Percentiles rank a stretch among this genome's conserved stretches.
Evolutionary conservation across 2,329 filamentous ascomycete genomes (phyloP).

Genomic region (Xylaria sp.): DNA sequence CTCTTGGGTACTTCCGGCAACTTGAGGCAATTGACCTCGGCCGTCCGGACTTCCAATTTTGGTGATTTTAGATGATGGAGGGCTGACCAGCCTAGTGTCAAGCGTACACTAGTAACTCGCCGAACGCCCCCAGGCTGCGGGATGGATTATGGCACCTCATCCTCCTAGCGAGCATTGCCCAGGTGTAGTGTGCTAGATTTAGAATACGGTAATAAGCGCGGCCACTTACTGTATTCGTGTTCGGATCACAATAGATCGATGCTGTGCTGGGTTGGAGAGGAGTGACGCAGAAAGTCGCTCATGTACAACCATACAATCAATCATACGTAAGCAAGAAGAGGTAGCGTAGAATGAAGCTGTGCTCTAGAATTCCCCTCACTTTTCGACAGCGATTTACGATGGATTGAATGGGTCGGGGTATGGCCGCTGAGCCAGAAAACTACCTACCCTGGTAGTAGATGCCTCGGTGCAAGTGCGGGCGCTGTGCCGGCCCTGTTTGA

Average conservation of each 20-base stretch:
- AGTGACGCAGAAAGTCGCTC: conserved; percentile 16
- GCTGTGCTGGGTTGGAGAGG: background rate
- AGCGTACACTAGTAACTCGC: background rate
- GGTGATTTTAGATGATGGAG: conserved; percentile 6
- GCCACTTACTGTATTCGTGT: conserved; percentile 22
- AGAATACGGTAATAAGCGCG: background rate
- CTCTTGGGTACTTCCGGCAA: conserved; percentile 15
- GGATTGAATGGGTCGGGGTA: too few species aligned
- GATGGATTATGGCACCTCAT: background rate
- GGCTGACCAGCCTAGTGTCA: background rate
- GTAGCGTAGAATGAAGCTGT: background rate
- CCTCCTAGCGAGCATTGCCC: background rate
- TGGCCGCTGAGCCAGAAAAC: too few species aligned
- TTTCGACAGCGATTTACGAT: background rate
- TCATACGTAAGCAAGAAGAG: conserved; percentile 2
- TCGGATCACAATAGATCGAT: background rate
- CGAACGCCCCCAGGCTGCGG: background rate
- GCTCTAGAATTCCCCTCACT: background rate
- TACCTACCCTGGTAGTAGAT: too few species aligned
- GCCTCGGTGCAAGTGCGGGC: too few species aligned
- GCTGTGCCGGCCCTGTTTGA: too few species aligned
- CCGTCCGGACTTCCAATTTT: conserved; percentile 27
- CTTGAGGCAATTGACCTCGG: conserved; percentile 25
- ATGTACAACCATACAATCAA: conserved; percentile 1
- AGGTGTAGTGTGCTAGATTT: too few species aligned